Conservation (phyloP, 352 stramenopile genomes). For the Phytophthora fragariae region DNA sequence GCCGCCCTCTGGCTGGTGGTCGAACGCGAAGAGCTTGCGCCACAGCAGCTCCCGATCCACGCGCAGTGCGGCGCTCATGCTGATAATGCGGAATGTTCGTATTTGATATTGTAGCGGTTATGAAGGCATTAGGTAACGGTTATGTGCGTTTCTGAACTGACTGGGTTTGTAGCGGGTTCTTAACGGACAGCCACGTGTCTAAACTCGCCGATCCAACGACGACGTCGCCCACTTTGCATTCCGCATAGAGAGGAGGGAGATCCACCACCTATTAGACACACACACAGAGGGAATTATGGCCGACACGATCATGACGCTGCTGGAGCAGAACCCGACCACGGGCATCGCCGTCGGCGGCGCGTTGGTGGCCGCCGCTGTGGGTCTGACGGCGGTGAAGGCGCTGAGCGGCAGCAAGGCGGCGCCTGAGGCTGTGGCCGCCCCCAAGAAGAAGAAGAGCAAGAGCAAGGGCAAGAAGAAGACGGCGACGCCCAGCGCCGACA, state of each 20-base stretch:
- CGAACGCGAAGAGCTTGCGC: conserved; percentile 76
- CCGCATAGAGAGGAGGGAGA: background rate
- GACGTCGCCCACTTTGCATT: conserved; percentile 10
- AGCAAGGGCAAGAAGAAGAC: conserved; percentile 68
- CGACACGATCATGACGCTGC: conserved; percentile 65
- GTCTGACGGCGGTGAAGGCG: conserved; percentile 75
- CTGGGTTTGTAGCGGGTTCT: background rate
- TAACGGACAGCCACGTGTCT: conserved; percentile 4
- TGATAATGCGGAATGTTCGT: background rate
- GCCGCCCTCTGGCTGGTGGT: conserved; percentile 32
- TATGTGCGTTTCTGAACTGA: background rate
- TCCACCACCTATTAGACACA: too few relatives aligned
- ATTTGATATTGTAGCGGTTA: background rate
- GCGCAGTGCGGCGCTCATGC: conserved; percentile 38
- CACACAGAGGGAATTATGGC: conserved; percentile 46
- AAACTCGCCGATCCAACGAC: conserved; percentile 9
- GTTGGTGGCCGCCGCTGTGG: conserved; percentile 71
- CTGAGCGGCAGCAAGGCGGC: conserved; percentile 46
- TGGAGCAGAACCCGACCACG: conserved; percentile 69
- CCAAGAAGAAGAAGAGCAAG: conserved; percentile 72
- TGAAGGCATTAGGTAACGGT: too few relatives aligned
- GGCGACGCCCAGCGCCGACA: conserved; percentile 16
- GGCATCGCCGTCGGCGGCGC: conserved; percentile 75
- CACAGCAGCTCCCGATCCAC: conserved; percentile 73
- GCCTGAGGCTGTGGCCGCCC: conserved; percentile 23